phyloP scores from a whole-genome alignment of 176 grass and related monocot genomes.

The Triticum turgidum region DNA sequence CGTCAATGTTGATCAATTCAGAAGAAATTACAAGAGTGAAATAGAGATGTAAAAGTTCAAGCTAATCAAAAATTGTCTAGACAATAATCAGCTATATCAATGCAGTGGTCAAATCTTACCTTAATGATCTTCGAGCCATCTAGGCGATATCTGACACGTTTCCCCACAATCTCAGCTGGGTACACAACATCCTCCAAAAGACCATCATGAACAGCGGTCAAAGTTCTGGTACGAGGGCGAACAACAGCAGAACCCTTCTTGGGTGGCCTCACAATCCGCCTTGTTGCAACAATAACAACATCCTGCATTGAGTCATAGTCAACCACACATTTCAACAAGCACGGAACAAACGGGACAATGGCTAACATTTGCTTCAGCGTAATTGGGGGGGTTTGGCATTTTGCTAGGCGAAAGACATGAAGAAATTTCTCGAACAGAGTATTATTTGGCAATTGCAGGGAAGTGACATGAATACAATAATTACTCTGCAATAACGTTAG shows the following conservation, averaged over 20 bases:
- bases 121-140: conserved; percentile 73
- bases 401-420: no score
- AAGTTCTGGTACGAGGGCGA: conserved; percentile 82
- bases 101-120: background rate
- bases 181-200: conserved; percentile 94
- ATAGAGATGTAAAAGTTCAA: no score
- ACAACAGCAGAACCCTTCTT: conserved; percentile 92
- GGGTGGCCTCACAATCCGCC: conserved; percentile 85
- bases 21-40: no score
- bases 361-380: no score
- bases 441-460: no score
- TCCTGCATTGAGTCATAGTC: conserved; percentile 37
- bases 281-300: conserved; percentile 75
- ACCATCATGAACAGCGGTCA: conserved; percentile 87
- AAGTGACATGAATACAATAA: no score
- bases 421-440: no score
- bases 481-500: no score
- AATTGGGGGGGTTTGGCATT: no score
- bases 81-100: background rate
- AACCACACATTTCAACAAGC: background rate
- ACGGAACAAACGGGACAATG: no score
- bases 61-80: no score
- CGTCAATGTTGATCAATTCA: background rate
- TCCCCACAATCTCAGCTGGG: conserved; percentile 91
- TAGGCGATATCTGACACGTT: conserved; percentile 76